These are phyloP conservation scores for Acacia acuminata DNA, from an alignment of 306 rosid species.

Conservation along the genomic window DNA sequence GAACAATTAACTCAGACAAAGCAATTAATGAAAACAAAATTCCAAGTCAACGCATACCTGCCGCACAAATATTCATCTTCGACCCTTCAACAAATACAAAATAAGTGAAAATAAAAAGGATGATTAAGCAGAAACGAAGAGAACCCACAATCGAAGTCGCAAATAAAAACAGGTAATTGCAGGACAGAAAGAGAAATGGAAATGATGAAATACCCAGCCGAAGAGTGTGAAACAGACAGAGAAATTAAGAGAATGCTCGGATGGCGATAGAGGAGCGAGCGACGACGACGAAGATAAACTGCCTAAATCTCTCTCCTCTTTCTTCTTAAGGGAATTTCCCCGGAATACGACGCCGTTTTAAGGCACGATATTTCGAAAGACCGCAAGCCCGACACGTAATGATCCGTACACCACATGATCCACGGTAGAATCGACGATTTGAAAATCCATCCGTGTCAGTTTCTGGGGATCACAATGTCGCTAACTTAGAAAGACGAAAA, in stretches of 20 bases:
- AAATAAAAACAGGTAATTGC: not conserved
- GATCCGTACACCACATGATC: not conserved
- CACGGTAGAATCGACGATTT: not conserved
- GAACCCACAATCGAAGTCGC: not conserved
- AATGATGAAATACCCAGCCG: not conserved
- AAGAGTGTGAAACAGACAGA: not conserved
- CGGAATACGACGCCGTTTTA: not conserved
- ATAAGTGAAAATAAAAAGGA: not conserved
- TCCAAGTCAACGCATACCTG: slow-evolving; percentile 21
- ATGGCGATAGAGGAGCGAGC: not conserved
- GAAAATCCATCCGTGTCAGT: not conserved
- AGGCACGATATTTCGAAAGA: not conserved
- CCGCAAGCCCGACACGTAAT: not conserved
- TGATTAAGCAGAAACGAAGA: not conserved
- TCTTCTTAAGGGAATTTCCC: not conserved
- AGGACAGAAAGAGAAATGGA: not conserved
- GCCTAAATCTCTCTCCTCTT: not conserved
- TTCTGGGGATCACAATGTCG: not conserved
- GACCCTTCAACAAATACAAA: slow-evolving; percentile 10
- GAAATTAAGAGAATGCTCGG: not conserved
- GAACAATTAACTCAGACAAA: not conserved
- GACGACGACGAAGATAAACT: not conserved
- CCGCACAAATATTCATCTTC: slow-evolving; percentile 26
- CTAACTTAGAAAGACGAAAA: not conserved
- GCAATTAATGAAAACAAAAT: not conserved